These are phyloP conservation scores for Sarcodon sp. DNA, from an alignment of 768 basidiomycete genomes.

Conservation along the genomic window DNA sequence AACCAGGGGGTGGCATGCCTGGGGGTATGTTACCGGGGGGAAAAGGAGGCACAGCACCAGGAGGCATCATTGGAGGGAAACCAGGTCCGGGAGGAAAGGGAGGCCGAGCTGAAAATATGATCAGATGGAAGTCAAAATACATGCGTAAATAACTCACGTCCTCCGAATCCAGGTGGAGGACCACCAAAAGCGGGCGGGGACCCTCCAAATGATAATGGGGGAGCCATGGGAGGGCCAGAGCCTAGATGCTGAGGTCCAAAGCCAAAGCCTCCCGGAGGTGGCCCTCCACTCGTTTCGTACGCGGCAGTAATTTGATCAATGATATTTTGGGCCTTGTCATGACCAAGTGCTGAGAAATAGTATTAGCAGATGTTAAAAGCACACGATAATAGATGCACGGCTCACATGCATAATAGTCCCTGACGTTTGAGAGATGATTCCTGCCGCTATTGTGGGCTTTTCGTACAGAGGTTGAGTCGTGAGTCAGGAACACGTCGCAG, in stretches of 20 bases:
- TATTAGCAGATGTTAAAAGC: conserved; percentile 2
- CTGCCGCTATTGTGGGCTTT: conserved; percentile 98
- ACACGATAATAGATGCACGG: neutral
- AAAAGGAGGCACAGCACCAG: conserved; percentile 60
- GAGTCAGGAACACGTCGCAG: conserved; percentile 88
- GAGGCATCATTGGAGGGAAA: conserved; percentile 34
- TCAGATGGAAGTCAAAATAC: neutral
- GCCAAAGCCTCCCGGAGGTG: conserved; percentile 79
- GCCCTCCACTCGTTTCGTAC: conserved; percentile 78
- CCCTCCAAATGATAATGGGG: conserved; percentile 32
- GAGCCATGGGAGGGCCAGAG: conserved; percentile 7
- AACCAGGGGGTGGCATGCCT: conserved; percentile 22
- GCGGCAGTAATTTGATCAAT: conserved; percentile 97
- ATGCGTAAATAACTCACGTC: conserved; percentile 8
- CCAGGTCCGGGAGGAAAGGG: conserved; percentile 60
- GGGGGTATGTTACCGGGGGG: conserved; percentile 49
- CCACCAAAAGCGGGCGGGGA: conserved; percentile 36
- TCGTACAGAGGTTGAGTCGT: conserved; percentile 90
- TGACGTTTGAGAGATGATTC: conserved; percentile 92
- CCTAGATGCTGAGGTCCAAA: conserved; percentile 75
- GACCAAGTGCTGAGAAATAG: conserved; percentile 51
- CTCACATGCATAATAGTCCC: conserved; percentile 94
- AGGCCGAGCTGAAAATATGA: conserved; percentile 34
- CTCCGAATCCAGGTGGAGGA: conserved; percentile 38
- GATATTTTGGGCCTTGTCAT: conserved; percentile 96